Conservation (phyloP, 176 grass and related monocot genomes). For the Areca catechu region DNA sequence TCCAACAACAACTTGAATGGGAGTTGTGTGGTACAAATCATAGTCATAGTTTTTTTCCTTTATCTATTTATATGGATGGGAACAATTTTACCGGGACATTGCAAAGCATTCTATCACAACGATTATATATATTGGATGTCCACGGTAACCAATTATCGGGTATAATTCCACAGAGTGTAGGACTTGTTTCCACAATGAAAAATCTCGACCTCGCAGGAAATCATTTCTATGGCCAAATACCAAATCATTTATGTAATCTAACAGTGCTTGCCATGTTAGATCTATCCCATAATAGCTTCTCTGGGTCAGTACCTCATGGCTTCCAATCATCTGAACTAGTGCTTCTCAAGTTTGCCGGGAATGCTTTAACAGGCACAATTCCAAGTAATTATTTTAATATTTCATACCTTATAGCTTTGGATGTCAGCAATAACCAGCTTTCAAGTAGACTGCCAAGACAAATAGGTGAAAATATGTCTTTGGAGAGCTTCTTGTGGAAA, state of each 20-base stretch:
- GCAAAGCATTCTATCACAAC: not conserved
- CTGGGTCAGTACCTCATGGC: slow-evolving; percentile 3
- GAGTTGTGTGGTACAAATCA: not conserved
- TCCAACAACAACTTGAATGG: slow-evolving; percentile 14
- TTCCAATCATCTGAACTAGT: not conserved
- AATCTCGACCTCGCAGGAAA: slow-evolving; percentile 2
- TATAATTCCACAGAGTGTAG: no score
- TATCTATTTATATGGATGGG: not conserved
- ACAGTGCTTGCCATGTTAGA: not conserved
- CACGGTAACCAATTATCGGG: no score
- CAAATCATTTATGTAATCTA: not conserved
- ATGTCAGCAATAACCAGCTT: slow-evolving; percentile 18
- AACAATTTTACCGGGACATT: slow-evolving; percentile 9
- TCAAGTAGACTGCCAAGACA: not conserved
- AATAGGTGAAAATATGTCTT: no score
- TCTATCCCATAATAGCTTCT: slow-evolving; percentile 14
- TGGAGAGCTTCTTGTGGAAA: slow-evolving; percentile 3
- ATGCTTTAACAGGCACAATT: slow-evolving; percentile 1
- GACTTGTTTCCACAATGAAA: not conserved
- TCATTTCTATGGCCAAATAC: slow-evolving; percentile 2
- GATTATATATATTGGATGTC: no score
- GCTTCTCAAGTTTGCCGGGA: not conserved
- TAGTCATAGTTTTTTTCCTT: not conserved
- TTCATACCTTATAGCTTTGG: not conserved
- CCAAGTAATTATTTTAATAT: not conserved